phyloP scores from a whole-genome alignment of 139 green algal species.

The Coelastrella sp. region DNA sequence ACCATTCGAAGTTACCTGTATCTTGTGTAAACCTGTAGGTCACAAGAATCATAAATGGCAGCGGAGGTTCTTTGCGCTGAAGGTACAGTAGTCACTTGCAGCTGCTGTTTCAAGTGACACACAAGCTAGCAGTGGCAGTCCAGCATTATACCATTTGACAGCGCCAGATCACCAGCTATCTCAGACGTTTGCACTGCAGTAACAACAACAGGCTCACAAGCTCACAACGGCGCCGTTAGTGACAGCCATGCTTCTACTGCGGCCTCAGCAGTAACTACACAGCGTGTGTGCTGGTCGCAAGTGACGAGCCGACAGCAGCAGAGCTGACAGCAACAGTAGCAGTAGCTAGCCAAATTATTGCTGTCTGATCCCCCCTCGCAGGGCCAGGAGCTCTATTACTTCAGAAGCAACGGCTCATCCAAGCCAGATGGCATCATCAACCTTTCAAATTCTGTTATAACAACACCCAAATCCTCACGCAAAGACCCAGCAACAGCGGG shows the following conservation, averaged over 20 bases:
- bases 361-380: not conserved
- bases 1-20: no score
- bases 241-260: not conserved
- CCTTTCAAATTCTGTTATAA: not conserved
- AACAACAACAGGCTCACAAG: no score
- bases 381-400: slow-evolving; percentile 23
- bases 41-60: slow-evolving; percentile 23
- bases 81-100: not conserved
- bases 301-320: not conserved
- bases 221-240: no score
- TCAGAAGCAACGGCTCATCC: not conserved
- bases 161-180: not conserved
- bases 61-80: slow-evolving; percentile 8
- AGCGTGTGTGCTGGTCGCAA: not conserved
- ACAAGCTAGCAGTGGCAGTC: no score
- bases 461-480: not conserved
- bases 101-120: no score
- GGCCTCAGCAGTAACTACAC: not conserved
- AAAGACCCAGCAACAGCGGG: not conserved
- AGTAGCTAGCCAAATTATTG: no score
- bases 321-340: not conserved
- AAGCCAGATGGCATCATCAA: not conserved
- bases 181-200: not conserved
- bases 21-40: not conserved
- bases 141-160: not conserved